These are phyloP conservation scores for Blastobotrys apis DNA, from an alignment of 1,139 yeast genomes.

Conservation along the genomic window DNA sequence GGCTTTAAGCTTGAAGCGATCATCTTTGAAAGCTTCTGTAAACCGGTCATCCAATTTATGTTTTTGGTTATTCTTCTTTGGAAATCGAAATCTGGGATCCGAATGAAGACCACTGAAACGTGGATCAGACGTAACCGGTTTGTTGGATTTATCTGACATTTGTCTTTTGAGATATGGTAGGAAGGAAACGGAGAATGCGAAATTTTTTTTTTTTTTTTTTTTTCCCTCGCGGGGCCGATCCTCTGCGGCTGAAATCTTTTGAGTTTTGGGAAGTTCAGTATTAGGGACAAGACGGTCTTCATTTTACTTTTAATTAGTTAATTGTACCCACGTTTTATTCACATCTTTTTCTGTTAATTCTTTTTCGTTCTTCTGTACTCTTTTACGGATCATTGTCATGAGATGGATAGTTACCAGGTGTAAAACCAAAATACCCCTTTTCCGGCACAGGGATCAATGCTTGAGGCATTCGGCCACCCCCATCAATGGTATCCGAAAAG, in stretches of 20 bases:
- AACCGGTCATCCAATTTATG: slow-evolving; percentile 86
- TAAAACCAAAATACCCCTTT: slow-evolving; percentile 48
- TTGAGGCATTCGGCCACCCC: slow-evolving; percentile 33
- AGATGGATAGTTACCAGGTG: slow-evolving; percentile 20
- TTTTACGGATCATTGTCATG: not conserved
- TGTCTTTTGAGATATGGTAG: not conserved
- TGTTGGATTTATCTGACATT: slow-evolving; percentile 6
- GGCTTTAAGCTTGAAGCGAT: slow-evolving; percentile 53
- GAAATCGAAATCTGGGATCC: slow-evolving; percentile 84
- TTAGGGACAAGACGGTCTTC: no score
- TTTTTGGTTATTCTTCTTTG: slow-evolving; percentile 64
- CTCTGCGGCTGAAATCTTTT: no score
- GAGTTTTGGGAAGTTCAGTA: no score
- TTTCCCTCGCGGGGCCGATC: slow-evolving; percentile 2
- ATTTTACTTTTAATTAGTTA: no score
- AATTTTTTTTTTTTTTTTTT: not conserved
- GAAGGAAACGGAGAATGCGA: not conserved
- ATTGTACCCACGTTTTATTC: no score
- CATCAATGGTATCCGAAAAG: slow-evolving; percentile 43
- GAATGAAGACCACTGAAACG: slow-evolving; percentile 76
- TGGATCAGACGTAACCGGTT: slow-evolving; percentile 54
- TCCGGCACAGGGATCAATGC: slow-evolving; percentile 35
- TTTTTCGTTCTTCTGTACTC: not conserved
- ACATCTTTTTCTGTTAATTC: not conserved
- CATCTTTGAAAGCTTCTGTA: slow-evolving; percentile 57